Evolutionary conservation across 305 asterid species (phyloP).

Genomic region (Solanum aculeatissimum): DNA sequence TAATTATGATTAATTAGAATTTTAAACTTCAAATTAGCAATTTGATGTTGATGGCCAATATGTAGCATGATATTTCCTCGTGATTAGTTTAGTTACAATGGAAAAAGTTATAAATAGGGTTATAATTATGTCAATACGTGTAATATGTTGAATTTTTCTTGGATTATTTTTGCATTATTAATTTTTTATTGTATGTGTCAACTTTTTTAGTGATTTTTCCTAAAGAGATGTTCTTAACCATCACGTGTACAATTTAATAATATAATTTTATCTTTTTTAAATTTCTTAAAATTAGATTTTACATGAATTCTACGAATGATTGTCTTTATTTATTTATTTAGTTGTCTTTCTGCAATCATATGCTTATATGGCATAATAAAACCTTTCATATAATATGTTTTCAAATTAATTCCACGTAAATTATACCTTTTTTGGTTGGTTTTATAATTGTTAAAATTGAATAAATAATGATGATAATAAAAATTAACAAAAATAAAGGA

Average conservation of each 20-base stretch:
- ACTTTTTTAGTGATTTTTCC: neutral
- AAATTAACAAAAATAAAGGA: neutral
- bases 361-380: neutral
- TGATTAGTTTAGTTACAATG: conserved; percentile 7
- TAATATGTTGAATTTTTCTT: neutral
- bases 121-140: neutral
- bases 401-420: neutral
- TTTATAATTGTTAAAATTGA: neutral
- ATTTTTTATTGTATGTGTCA: conserved; percentile 1
- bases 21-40: neutral
- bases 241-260: neutral
- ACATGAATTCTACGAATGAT: neutral
- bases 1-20: neutral
- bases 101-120: neutral
- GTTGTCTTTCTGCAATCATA: neutral
- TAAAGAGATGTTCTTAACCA: conserved; percentile 1
- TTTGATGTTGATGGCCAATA: conserved; percentile 4
- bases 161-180: neutral
- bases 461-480: neutral
- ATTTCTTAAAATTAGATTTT: neutral
- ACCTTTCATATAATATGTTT: neutral
- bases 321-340: neutral
- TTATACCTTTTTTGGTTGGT: neutral
- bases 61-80: conserved; percentile 2
- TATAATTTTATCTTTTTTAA: neutral